Base-by-base conservation (phyloP, 179 eudicot species). In the Silene vulgaris region DNA sequence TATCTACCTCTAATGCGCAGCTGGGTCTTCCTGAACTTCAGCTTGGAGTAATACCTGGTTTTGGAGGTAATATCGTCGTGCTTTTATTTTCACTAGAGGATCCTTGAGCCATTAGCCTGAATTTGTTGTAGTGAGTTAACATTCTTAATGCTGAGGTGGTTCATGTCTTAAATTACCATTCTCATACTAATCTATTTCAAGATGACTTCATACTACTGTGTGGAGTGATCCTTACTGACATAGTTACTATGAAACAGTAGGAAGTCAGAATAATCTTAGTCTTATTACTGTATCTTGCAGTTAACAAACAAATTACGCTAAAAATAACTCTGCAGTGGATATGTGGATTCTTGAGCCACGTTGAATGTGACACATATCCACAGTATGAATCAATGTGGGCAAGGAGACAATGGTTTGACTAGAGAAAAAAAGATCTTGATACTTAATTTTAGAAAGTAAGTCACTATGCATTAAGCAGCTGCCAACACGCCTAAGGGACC, bases 11-110 rank as follows among this genome's bases (percentile, higher is more conserved):
- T 62, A 82, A 71, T 85, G 93, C 94, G 56, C 97, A 93, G 77
- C 79, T 93, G 83, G 98, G 98, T 45, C 87, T 93, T 72, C 98
- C 97, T 57, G 96, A 93, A 82, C 91, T 93, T 87, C 96, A 88
- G 87, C 90, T 93, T 50, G 98, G 97, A 66, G 21, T 93, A 71
- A 81, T 93, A 70, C 98, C 98, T 64, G 98, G 98, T 74, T 91
- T 93, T 83, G 98, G 98, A 89, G 98, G 98, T 93, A 90, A 37
- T 35, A 3, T 69, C n/a, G 1, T 17, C 23, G 19, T 56, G 29
- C 75, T 23, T 23, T 56, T 1, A 5, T 56, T 20, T 32, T 14
- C 71, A 26, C 8, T 17, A 17, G n/a, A 65, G 59, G 19, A 21
- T 72, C 54, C 9, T 68, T 26, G 52, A 28, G 64, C 64, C 54